Base-by-base conservation (phyloP, 305 asterid genomes). In the Solanum hybrid region DNA sequence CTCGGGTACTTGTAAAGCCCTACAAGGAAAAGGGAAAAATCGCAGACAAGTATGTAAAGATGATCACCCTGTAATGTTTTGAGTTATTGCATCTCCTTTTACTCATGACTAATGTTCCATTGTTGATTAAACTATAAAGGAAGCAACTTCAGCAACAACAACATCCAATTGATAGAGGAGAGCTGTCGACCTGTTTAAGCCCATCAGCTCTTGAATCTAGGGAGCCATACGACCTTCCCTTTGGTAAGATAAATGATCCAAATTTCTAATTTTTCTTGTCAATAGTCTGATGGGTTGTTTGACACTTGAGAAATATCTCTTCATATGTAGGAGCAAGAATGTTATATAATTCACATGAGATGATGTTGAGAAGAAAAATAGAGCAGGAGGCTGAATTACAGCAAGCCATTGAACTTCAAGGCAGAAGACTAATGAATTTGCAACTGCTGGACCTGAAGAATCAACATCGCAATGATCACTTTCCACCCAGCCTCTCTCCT, bases 1-100 rank as follows among this genome's bases (percentile, higher is more conserved):
- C 98, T 37, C 97, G 99, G 18, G 99, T 98, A 77, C 99, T 98
- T 29, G 99, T 98, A 74, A 98, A 98, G 79, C 99, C 99, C 18
- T 98, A 98, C 95, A 98, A 98, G 91, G 99, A 98, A 93, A 98
- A 98, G 92, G 99, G 99, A 57, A 97, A 95, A 94, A 90, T 96
- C 64, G 95, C 95, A 16, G 99, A 96, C n/a, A 97, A 96, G 94
- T 93, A 90, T 11, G 97, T 93, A 93, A n/a, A 28, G 12, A 67
- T 85, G 89, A 11, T 79, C 6, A 46, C 28, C 90, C 9, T 75
- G 26, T 37, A 29, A 29, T 89, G 42, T 73, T 73, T 73, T 6
- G 24, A 18, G 86, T 76, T 84, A 37, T 77, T 35, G 82, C 34
- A 24, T 18, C 7, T 79, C 28, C 28, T 13, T 85, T 86, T 74